Base-by-base conservation (phyloP, 257 asterid species). In the Solanum lignicaule region DNA sequence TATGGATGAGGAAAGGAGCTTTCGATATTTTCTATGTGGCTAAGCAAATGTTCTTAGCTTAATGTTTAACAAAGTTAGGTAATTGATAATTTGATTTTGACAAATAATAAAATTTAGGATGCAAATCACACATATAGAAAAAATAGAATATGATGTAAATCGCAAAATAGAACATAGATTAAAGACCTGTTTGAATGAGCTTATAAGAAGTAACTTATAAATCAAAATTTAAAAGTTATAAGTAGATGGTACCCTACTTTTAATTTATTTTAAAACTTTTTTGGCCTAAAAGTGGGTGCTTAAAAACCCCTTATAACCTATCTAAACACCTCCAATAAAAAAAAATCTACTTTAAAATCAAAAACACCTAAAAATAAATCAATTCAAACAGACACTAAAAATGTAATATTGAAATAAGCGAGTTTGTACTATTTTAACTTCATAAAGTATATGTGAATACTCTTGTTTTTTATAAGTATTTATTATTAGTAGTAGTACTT, bases 291-390 rank as follows among this genome's bases (percentile, higher is more conserved):
- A 46, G 0, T 0, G 3, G 7, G 3, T 46, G 41, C 41, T 36
- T 36, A 46, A 41, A 46, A 46, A 14, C 58, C 14, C 58, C 2
- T 46, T 46, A 46, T 52, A 52, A 52, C 1, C 60, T 52, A 2
- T 6, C 0, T 0, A 6, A 16, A 6, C 62, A 0, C 4, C 4
- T 52, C 9, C 9, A 6, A 52, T 1, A 48, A 14, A 2, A 48
- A 52, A 16, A 5, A 52, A 16, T 0, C 13, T 6, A 52, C 23
- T 6, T 52, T 18, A 18, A 2, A 18, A 18, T 52, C 0, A 6
- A 6, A 2, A 52, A 1, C 9, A 52, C 62, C 3, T 52, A 2
- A 52, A 14, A 52, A 6, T 18, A 2, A 52, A 2, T 52, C 0
- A 18, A 52, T 52, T 0, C 9, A 52, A 52, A 52, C 1, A 1